Conservation (phyloP, 768 basidiomycete species). For the Rhodocollybia butyracea region DNA sequence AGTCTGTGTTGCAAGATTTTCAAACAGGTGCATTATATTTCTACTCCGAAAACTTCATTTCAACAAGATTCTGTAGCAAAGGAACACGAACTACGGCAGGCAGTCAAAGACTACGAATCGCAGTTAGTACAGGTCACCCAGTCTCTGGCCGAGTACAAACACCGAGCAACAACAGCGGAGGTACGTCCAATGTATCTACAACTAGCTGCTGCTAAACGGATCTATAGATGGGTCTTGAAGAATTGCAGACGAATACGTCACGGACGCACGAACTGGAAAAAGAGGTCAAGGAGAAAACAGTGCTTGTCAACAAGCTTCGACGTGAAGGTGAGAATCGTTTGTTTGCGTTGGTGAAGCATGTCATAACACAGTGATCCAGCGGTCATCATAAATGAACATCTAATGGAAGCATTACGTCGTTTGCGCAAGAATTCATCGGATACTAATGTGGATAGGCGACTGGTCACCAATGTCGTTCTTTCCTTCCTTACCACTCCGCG, state of each 20-base stretch:
- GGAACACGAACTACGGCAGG: conserved; percentile 84
- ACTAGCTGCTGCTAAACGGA: neutral
- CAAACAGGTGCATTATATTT: conserved; percentile 66
- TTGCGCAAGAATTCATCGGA: conserved; percentile 84
- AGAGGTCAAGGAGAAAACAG: conserved; percentile 92
- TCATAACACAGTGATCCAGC: conserved; percentile 41
- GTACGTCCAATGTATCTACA: conserved; percentile 33
- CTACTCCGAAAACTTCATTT: conserved; percentile 6
- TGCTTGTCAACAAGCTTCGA: conserved; percentile 91
- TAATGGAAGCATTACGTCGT: conserved; percentile 96
- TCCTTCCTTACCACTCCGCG: conserved; percentile 89
- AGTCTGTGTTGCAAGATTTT: conserved; percentile 94
- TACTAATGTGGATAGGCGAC: conserved; percentile 88
- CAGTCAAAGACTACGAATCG: conserved; percentile 76
- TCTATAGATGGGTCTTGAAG: conserved; percentile 70
- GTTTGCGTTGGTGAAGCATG: neutral
- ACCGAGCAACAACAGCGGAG: conserved; percentile 85
- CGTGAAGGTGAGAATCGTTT: conserved; percentile 71
- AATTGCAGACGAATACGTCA: conserved; percentile 61
- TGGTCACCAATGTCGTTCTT: conserved; percentile 92
- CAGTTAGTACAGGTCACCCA: conserved; percentile 69
- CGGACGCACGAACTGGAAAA: conserved; percentile 75
- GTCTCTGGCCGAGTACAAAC: conserved; percentile 87
- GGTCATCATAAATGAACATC: conserved; percentile 95
- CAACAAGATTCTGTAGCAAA: conserved; percentile 52